phyloP scores from a whole-genome alignment of 257 asterid species.

The Nicotiana knightiana region DNA sequence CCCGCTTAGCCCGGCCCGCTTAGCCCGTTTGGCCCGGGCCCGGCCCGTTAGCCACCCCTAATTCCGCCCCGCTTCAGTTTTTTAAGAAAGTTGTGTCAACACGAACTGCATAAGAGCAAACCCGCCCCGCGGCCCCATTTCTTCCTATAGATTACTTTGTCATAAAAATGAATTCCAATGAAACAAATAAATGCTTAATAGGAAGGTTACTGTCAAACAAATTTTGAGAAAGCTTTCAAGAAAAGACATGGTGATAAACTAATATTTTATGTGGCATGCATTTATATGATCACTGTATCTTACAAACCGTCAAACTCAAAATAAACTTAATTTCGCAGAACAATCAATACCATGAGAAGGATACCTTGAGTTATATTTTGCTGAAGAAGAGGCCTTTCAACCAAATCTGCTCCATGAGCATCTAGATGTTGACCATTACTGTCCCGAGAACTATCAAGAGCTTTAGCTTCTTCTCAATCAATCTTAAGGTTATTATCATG shows the following conservation, averaged over 20 bases:
- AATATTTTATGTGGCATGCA: not conserved
- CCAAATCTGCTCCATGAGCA: not conserved
- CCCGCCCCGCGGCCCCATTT: too few species aligned
- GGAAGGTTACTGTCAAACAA: not conserved
- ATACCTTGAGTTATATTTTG: constrained; percentile 20
- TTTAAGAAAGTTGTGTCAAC: too few species aligned
- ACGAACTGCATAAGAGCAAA: too few species aligned
- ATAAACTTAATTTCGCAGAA: not conserved
- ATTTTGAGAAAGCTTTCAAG: not conserved
- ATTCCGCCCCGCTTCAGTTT: too few species aligned
- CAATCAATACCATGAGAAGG: not conserved
- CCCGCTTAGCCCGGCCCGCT: too few species aligned
- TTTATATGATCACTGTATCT: not conserved
- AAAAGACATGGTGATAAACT: not conserved
- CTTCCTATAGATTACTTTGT: not conserved
- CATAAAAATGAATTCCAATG: not conserved
- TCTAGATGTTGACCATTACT: constrained; percentile 1
- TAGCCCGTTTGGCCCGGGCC: too few species aligned
- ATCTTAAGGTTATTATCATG: constrained; percentile 4
- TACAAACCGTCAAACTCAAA: not conserved
- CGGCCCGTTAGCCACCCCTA: too few species aligned
- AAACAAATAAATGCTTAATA: not conserved
- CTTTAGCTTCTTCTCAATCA: not conserved
- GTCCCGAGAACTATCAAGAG: not conserved
- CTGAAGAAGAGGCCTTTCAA: constrained; percentile 21